Evolutionary conservation across 2,329 filamentous ascomycete genomes (phyloP).

Genomic region (Graphium sp.): DNA sequence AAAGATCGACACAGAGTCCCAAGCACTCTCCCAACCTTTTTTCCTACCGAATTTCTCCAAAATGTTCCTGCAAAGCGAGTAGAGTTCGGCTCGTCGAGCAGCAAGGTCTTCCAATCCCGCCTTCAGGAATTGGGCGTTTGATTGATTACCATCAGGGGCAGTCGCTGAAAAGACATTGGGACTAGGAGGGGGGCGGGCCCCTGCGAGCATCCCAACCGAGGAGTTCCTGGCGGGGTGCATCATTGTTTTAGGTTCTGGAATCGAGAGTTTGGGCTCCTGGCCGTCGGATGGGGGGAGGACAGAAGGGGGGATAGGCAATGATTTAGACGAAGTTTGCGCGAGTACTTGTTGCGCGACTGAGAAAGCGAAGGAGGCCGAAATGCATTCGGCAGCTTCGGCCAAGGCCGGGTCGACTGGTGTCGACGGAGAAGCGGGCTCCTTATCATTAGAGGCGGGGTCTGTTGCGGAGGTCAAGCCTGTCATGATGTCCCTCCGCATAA

Average conservation of each 20-base stretch:
- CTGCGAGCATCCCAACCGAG: constrained; percentile 32
- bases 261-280: constrained; percentile 42
- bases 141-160: too few relatives aligned
- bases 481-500: constrained; percentile 63
- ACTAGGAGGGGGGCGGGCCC: constrained; percentile 23
- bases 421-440: constrained; percentile 5
- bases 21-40: constrained; percentile 61
- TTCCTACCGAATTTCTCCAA: constrained; percentile 58
- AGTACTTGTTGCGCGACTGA: constrained; percentile 61
- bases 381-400: constrained; percentile 47
- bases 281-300: constrained; percentile 26
- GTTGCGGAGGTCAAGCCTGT: constrained; percentile 28
- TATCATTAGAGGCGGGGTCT: constrained; percentile 13
- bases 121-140: constrained; percentile 36
- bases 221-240: constrained; percentile 50
- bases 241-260: constrained; percentile 54
- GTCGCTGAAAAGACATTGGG: constrained; percentile 35
- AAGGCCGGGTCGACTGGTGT: constrained; percentile 10
- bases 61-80: constrained; percentile 62
- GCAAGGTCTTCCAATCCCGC: constrained; percentile 66
- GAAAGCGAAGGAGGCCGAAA: constrained; percentile 66
- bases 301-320: constrained; percentile 48
- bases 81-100: constrained; percentile 66
- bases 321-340: constrained; percentile 54
- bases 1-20: constrained; percentile 41